Evolutionary conservation across 805 yeast genomes (phyloP).

Genomic region (Barnettozyma sucrosica): DNA sequence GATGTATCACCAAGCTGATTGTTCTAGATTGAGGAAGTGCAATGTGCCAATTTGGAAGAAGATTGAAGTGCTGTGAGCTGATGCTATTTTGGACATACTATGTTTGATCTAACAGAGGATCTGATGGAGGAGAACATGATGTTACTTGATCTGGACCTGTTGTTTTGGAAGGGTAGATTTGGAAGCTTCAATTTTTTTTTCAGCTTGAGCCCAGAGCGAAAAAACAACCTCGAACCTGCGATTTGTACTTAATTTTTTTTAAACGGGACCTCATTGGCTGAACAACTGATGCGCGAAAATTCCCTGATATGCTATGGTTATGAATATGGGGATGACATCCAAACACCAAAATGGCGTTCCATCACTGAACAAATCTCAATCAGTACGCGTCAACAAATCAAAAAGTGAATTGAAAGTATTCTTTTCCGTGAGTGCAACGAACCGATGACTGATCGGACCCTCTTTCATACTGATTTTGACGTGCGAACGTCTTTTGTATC

Average conservation of each 20-base stretch:
- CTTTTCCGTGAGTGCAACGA: too few relatives aligned
- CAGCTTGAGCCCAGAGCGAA: background rate
- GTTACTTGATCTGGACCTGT: constrained; percentile 9
- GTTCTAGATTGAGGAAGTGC: background rate
- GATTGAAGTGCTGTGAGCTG: background rate
- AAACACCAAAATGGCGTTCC: background rate
- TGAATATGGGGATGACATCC: background rate
- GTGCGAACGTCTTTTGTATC: constrained; percentile 34
- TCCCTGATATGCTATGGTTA: background rate
- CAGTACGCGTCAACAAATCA: too few relatives aligned
- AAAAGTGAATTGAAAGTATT: too few relatives aligned
- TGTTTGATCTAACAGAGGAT: constrained; percentile 28
- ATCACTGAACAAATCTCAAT: too few relatives aligned
- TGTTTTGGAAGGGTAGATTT: background rate
- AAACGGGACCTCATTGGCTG: constrained; percentile 23
- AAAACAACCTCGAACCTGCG: constrained; percentile 2
- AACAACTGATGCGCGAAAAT: constrained; percentile 6
- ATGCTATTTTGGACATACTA: constrained; percentile 18
- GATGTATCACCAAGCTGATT: constrained; percentile 8
- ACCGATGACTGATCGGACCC: background rate
- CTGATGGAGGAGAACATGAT: constrained; percentile 28
- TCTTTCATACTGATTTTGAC: constrained; percentile 24
- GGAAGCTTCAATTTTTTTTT: constrained; percentile 4
- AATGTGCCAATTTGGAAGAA: background rate
- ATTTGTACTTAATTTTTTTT: constrained; percentile 9